A percentile compares a stretch with the other conserved stretches of the same genome.
phyloP scores from a whole-genome alignment of 2,329 filamentous ascomycete species.

The Claviceps paspali region DNA sequence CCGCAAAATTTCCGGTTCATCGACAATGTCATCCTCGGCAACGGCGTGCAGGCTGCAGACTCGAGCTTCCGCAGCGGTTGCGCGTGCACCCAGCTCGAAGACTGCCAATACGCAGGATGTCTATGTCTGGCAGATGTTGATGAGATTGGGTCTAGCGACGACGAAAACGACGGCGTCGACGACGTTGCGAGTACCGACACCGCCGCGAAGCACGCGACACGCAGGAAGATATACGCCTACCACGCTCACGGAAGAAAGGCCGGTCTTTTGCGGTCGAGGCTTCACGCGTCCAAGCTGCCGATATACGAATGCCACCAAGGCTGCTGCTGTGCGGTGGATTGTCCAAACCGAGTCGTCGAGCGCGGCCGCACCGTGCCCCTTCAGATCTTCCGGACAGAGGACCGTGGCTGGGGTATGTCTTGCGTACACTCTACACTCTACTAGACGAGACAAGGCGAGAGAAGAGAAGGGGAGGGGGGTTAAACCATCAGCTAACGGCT shows the following conservation, averaged over 20 bases:
- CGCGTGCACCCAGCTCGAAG: constrained; percentile 42
- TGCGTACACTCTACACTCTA: not conserved
- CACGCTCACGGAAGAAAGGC: constrained; percentile 36
- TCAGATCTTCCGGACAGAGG: constrained; percentile 59
- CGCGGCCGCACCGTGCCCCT: constrained; percentile 54
- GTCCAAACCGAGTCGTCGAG: constrained; percentile 64
- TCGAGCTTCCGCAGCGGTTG: constrained; percentile 55
- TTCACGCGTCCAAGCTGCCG: constrained; percentile 38
- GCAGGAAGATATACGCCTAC: constrained; percentile 44
- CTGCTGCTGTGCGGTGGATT: constrained; percentile 48
- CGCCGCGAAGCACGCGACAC: constrained; percentile 14
- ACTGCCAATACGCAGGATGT: constrained; percentile 54
- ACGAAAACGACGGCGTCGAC: constrained; percentile 24
- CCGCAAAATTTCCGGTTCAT: constrained; percentile 57
- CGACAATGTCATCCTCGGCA: constrained; percentile 39
- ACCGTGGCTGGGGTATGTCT: constrained; percentile 58
- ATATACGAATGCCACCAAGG: constrained; percentile 70
- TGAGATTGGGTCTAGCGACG: constrained; percentile 5
- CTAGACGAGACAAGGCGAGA: not conserved
- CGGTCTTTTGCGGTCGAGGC: constrained; percentile 35
- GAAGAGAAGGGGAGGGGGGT: too few species aligned
- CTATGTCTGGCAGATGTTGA: constrained; percentile 52
- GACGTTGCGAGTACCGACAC: constrained; percentile 2
- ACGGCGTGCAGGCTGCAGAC: constrained; percentile 44
- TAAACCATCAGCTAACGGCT: not conserved